Percentiles rank a stretch among this genome's conserved stretches.
phyloP scores from a whole-genome alignment of 2,329 filamentous ascomycete genomes.

The Botrytis byssoidea region DNA sequence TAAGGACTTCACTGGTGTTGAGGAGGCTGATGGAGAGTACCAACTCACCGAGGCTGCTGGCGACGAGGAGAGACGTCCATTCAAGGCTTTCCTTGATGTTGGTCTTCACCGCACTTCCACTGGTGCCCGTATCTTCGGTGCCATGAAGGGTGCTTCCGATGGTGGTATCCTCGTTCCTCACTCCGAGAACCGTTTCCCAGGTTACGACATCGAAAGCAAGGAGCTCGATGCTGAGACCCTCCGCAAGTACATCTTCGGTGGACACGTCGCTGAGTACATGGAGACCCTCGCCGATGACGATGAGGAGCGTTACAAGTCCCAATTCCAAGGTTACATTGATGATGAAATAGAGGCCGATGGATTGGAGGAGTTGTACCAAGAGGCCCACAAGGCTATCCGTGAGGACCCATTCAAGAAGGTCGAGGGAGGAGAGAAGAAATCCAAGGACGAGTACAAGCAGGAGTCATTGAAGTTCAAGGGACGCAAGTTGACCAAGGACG shows the following conservation, averaged over 20 bases:
- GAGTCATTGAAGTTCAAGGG: conserved; percentile 88
- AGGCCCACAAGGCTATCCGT: conserved; percentile 95
- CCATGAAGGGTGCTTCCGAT: conserved; percentile 99
- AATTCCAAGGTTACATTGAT: conserved; percentile 98
- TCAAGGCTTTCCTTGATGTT: conserved; percentile 99
- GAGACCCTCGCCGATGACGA: conserved; percentile 99
- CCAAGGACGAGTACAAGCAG: conserved; percentile 94
- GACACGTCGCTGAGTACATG: conserved; percentile 99
- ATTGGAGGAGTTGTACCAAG: conserved; percentile 92
- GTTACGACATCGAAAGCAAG: conserved; percentile 95
- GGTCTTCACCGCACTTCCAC: conserved; percentile 96
- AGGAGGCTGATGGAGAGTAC: conserved; percentile 97
- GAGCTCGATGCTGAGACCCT: conserved; percentile 96
- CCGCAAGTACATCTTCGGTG: conserved; percentile 98
- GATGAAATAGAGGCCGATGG: conserved; percentile 95
- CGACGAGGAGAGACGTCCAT: conserved; percentile 91
- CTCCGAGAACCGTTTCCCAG: conserved; percentile 99
- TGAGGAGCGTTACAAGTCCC: conserved; percentile 98
- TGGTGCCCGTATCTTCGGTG: conserved; percentile 97
- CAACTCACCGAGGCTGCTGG: conserved; percentile 87
- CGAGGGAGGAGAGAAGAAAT: conserved; percentile 77
- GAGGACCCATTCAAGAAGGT: conserved; percentile 98
- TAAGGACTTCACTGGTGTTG: conserved; percentile 89
- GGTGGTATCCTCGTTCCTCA: conserved; percentile 96
- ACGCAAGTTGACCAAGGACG: conserved; percentile 74